A percentile compares a stretch with the other conserved stretches of the same genome.
Conservation (phyloP, 805 yeast genomes). For the Monosporozyma aquatica region DNA sequence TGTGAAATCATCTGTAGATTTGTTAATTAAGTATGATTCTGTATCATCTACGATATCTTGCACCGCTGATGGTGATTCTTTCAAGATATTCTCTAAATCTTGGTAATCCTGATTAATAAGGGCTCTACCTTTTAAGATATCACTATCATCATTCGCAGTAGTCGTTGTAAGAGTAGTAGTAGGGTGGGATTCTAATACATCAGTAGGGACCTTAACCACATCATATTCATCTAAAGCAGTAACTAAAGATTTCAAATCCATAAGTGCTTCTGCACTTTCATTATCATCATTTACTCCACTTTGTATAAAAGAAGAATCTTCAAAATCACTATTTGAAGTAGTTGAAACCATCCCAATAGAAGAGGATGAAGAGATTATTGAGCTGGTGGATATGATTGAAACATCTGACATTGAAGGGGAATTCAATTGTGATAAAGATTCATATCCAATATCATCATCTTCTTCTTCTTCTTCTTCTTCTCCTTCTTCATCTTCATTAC, state of each 20-base stretch:
- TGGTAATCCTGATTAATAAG: slow-evolving; percentile 7
- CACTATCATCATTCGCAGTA: slow-evolving; percentile 1
- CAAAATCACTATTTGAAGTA: not conserved
- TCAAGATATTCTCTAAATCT: slow-evolving; percentile 7
- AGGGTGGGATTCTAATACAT: too few species aligned
- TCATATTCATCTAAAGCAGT: slow-evolving; percentile 27
- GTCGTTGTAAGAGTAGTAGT: not conserved
- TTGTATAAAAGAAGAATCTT: not conserved
- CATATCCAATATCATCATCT: not conserved
- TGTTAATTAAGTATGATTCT: too few species aligned
- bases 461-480: slow-evolving; percentile 2
- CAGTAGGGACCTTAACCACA: slow-evolving; percentile 11
- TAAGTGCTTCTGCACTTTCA: slow-evolving; percentile 7
- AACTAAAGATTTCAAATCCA: slow-evolving; percentile 17
- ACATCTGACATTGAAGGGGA: not conserved
- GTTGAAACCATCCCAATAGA: not conserved
- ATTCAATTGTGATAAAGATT: not conserved
- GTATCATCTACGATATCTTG: slow-evolving; percentile 1
- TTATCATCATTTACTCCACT: slow-evolving; percentile 9
- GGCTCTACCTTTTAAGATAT: not conserved
- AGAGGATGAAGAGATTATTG: not conserved
- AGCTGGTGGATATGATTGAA: not conserved
- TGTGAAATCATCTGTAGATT: not conserved
- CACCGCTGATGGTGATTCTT: not conserved
- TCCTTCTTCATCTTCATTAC: not conserved